phyloP scores from a whole-genome alignment of 768 basidiomycete species.

The Suillus subluteus region DNA sequence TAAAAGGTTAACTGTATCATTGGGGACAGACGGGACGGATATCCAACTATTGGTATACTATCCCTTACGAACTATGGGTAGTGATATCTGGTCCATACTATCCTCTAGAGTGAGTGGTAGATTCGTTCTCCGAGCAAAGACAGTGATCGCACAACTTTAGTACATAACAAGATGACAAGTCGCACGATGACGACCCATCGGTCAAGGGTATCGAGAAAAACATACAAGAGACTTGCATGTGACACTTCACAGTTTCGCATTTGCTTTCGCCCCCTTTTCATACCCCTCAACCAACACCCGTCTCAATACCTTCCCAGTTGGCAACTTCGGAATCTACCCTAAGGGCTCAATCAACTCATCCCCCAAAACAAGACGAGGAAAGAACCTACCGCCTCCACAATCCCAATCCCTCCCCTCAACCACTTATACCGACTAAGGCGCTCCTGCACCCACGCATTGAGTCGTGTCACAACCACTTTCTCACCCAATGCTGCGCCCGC shows the following conservation, averaged over 20 bases:
- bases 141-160: too few species aligned
- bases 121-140: too few species aligned
- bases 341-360: constrained; percentile 1
- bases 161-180: too few species aligned
- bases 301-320: constrained; percentile 67
- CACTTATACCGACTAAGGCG: constrained; percentile 72
- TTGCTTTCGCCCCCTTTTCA: constrained; percentile 34
- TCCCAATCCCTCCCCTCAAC: constrained; percentile 66
- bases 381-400: constrained; percentile 55
- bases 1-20: too few species aligned
- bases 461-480: constrained; percentile 40
- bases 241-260: constrained; percentile 20
- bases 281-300: constrained; percentile 58
- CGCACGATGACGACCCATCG: background rate
- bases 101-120: too few species aligned
- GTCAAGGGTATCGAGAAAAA: background rate
- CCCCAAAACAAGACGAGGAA: background rate
- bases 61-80: too few species aligned
- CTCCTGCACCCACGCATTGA: constrained; percentile 60
- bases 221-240: background rate
- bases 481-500: constrained; percentile 52
- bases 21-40: too few species aligned
- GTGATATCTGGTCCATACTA: too few species aligned
- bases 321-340: constrained; percentile 64
- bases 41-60: too few species aligned